Evolutionary conservation across 805 yeast genomes (phyloP).

Genomic region (Schwanniomyces yamadae): DNA sequence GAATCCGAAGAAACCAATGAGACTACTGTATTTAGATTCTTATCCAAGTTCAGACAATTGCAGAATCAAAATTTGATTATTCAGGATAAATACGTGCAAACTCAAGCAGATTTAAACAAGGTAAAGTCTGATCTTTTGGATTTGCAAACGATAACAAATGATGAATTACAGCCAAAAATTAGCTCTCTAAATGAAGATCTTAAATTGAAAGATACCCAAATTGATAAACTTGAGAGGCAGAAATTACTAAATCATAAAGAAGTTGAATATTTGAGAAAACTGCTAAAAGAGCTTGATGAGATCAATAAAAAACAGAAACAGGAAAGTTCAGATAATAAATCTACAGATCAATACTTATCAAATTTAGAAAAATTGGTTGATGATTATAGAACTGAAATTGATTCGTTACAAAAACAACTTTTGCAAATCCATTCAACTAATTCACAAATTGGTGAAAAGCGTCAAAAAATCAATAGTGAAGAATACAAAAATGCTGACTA

Average conservation of each 20-base stretch:
- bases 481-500: conserved; percentile 11
- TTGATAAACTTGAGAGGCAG: conserved; percentile 49
- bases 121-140: conserved; percentile 15
- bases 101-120: conserved; percentile 18
- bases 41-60: conserved; percentile 36
- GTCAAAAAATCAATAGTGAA: conserved; percentile 23
- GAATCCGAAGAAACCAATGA: conserved; percentile 13
- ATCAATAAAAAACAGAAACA: conserved; percentile 17
- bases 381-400: conserved; percentile 53
- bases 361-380: conserved; percentile 51
- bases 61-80: conserved; percentile 31
- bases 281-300: conserved; percentile 50
- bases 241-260: conserved; percentile 55
- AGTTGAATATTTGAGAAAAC: conserved; percentile 54
- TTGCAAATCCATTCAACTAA: conserved; percentile 7
- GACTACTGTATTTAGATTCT: conserved; percentile 31
- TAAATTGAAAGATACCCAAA: conserved; percentile 13
- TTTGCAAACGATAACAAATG: conserved; percentile 10
- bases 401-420: conserved; percentile 39
- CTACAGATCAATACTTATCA: conserved; percentile 36
- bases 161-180: conserved; percentile 12
- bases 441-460: conserved; percentile 23
- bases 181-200: conserved; percentile 12
- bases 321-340: conserved; percentile 25
- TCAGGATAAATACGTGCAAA: conserved; percentile 35